Conservation (phyloP, 345 rosid genomes). For the Lepidium aucheri region DNA sequence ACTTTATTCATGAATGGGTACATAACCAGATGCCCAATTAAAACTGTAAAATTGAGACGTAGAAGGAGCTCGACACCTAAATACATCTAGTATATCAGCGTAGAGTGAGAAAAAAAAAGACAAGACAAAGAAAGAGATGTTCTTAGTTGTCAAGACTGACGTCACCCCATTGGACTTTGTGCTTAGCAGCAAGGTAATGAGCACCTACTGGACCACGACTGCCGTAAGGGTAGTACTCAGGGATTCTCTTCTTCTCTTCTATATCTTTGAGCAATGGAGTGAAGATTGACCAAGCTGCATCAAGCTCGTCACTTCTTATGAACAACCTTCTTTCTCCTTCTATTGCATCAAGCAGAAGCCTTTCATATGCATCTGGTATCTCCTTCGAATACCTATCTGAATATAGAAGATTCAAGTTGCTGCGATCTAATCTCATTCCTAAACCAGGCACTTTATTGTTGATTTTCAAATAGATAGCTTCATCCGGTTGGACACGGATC, state of each 20-base stretch:
- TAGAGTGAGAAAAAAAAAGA: not conserved
- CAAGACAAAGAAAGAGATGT: not conserved
- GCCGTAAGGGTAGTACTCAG: conserved; percentile 94
- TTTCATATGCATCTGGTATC: conserved; percentile 97
- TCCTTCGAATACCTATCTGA: conserved; percentile 93
- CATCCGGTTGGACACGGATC: conserved; percentile 93
- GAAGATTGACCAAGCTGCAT: conserved; percentile 92
- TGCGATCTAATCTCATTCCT: conserved; percentile 92
- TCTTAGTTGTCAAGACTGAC: conserved; percentile 50
- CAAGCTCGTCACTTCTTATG: conserved; percentile 92
- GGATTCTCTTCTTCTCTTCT: conserved; percentile 69
- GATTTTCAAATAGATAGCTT: conserved; percentile 92
- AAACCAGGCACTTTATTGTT: conserved; percentile 97
- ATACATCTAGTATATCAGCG: conserved; percentile 15
- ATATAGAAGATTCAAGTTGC: conserved; percentile 83
- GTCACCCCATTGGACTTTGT: conserved; percentile 94
- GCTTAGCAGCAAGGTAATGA: conserved; percentile 91
- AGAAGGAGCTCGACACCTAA: conserved; percentile 10
- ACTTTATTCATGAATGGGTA: conserved; percentile 4
- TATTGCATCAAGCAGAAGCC: conserved; percentile 87
- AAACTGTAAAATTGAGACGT: conserved; percentile 4
- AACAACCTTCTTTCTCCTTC: conserved; percentile 97
- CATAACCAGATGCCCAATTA: not conserved
- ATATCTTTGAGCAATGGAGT: conserved; percentile 77
- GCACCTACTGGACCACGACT: conserved; percentile 99